Conservation (phyloP, 2,329 filamentous ascomycete species). For the Aspergillus versicolor region DNA sequence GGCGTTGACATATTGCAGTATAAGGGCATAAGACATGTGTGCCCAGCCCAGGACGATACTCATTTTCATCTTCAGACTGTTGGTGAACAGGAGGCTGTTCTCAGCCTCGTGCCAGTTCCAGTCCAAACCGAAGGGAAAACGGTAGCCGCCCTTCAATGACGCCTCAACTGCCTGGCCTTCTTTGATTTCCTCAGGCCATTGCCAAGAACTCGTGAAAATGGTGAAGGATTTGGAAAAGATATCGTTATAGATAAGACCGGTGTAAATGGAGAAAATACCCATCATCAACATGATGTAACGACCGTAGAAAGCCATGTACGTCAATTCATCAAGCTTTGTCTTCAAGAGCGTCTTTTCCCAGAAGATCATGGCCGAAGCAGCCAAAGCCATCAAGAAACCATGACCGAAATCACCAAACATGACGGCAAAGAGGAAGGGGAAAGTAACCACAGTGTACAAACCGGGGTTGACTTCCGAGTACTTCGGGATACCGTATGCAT, state of each 20-base stretch:
- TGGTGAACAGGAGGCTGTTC: slow-evolving; percentile 91
- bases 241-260: slow-evolving; percentile 96
- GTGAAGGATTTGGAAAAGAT: slow-evolving; percentile 92
- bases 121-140: slow-evolving; percentile 93
- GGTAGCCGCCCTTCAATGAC: slow-evolving; percentile 69
- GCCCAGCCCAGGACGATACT: slow-evolving; percentile 96
- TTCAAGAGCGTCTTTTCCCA: slow-evolving; percentile 79
- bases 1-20: slow-evolving; percentile 88
- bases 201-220: slow-evolving; percentile 85
- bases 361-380: slow-evolving; percentile 90
- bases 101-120: slow-evolving; percentile 96
- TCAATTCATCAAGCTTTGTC: slow-evolving; percentile 95
- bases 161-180: slow-evolving; percentile 65
- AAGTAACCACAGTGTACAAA: slow-evolving; percentile 91
- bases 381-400: slow-evolving; percentile 80
- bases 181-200: slow-evolving; percentile 71
- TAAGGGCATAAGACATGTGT: slow-evolving; percentile 93
- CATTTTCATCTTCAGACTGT: slow-evolving; percentile 99
- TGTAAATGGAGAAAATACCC: slow-evolving; percentile 96
- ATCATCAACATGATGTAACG: slow-evolving; percentile 98
- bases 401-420: slow-evolving; percentile 99
- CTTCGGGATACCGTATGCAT: slow-evolving; percentile 95
- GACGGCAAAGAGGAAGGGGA: slow-evolving; percentile 99
- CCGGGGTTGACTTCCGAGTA: slow-evolving; percentile 97
- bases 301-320: slow-evolving; percentile 98